Conservation (phyloP, 768 basidiomycete species). For the Agaricus subrufescens region DNA sequence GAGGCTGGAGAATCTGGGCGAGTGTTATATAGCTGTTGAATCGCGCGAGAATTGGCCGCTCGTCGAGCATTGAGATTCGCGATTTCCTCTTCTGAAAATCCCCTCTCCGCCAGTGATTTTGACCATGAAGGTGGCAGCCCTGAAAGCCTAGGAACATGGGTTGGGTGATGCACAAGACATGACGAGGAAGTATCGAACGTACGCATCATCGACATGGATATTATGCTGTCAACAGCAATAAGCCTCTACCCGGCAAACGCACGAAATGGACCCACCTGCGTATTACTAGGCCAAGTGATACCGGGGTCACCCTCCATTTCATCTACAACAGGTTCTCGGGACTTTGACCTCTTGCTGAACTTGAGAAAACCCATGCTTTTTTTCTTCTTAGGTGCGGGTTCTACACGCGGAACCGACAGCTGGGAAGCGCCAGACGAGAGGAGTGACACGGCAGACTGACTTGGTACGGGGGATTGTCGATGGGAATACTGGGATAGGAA, state of each 20-base stretch:
- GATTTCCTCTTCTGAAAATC: slow-evolving; percentile 70
- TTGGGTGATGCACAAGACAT: slow-evolving; percentile 2
- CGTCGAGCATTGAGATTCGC: slow-evolving; percentile 46
- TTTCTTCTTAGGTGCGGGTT: slow-evolving; percentile 23
- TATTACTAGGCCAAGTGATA: slow-evolving; percentile 71
- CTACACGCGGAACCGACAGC: slow-evolving; percentile 19
- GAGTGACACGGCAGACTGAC: slow-evolving; percentile 30
- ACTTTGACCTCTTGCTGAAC: slow-evolving; percentile 33
- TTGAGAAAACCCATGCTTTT: slow-evolving; percentile 38
- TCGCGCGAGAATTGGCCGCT: slow-evolving; percentile 27
- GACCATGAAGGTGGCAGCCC: slow-evolving; percentile 78
- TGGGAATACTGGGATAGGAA: slow-evolving; percentile 29
- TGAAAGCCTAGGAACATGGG: slow-evolving; percentile 34
- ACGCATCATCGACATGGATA: slow-evolving; percentile 78
- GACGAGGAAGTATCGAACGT: slow-evolving; percentile 19
- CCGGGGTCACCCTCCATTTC: slow-evolving; percentile 25
- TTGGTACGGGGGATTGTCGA: slow-evolving; percentile 27
- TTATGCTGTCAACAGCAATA: slow-evolving; percentile 48
- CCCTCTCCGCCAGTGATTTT: slow-evolving; percentile 51
- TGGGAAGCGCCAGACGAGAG: slow-evolving; percentile 28
- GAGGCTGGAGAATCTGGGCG: slow-evolving; percentile 29
- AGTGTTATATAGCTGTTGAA: slow-evolving; percentile 29
- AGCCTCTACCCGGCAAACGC: neutral
- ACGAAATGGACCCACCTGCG: slow-evolving; percentile 46
- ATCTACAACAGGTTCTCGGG: slow-evolving; percentile 35